phyloP scores from a whole-genome alignment of 179 eudicot genomes.

The Heliamphora pulchella region DNA sequence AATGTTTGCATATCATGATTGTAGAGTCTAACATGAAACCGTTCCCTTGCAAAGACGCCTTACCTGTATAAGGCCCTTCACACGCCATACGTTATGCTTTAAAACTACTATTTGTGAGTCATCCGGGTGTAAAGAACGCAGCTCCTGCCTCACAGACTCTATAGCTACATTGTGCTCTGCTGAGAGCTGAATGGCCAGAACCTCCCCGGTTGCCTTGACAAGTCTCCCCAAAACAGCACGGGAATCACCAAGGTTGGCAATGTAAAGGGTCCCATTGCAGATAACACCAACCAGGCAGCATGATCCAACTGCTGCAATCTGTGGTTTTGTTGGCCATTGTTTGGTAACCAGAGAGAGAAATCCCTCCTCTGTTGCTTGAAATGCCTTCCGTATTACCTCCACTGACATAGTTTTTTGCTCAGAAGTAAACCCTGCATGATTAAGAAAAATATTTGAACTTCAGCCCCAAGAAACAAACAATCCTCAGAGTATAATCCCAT shows the following conservation, averaged over 20 bases:
- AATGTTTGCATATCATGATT: background rate
- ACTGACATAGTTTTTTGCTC: conserved; percentile 84
- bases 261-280: conserved; percentile 65
- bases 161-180: conserved; percentile 82
- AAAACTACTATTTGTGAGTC: conserved; percentile 79
- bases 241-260: conserved; percentile 87
- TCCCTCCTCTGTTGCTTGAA: conserved; percentile 95
- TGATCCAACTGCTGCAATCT: conserved; percentile 92
- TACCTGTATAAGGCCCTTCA: conserved; percentile 92
- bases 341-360: conserved; percentile 66
- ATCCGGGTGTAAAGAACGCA: conserved; percentile 81
- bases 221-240: conserved; percentile 91
- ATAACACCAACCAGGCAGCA: conserved; percentile 90
- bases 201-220: conserved; percentile 76
- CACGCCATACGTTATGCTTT: conserved; percentile 98
- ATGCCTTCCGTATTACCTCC: conserved; percentile 81
- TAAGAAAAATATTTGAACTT: background rate
- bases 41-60: conserved; percentile 12
- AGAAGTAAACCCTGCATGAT: conserved; percentile 55
- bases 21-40: background rate
- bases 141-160: conserved; percentile 90
- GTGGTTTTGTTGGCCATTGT: conserved; percentile 80
- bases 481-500: background rate
- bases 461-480: background rate
- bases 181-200: conserved; percentile 75